A percentile compares a stretch with the other conserved stretches of the same genome.
Conservation (phyloP, 2,329 filamentous ascomycete genomes). For the Verticillium albo-atrum region DNA sequence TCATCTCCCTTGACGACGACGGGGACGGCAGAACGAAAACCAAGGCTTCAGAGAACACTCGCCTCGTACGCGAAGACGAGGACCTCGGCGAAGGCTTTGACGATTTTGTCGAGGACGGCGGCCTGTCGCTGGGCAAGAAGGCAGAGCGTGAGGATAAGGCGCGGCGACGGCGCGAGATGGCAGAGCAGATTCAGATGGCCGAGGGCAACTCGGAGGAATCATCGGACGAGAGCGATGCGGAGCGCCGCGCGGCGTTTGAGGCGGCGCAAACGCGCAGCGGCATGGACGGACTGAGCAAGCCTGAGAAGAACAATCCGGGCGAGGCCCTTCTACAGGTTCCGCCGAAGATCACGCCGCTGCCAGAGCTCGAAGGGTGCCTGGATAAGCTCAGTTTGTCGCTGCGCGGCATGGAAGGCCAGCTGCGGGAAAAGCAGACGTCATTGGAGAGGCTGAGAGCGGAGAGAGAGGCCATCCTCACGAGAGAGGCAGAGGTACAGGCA, state of each 20-base stretch:
- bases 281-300: slow-evolving; percentile 66
- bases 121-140: slow-evolving; percentile 70
- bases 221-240: slow-evolving; percentile 65
- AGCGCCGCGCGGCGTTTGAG: slow-evolving; percentile 79
- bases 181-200: slow-evolving; percentile 74
- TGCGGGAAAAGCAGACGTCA: slow-evolving; percentile 53
- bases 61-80: slow-evolving; percentile 81
- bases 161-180: slow-evolving; percentile 72
- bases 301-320: slow-evolving; percentile 29
- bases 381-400: slow-evolving; percentile 59
- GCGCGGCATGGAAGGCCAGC: slow-evolving; percentile 57
- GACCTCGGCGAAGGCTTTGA: slow-evolving; percentile 93
- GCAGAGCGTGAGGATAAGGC: slow-evolving; percentile 69
- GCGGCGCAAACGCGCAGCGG: slow-evolving; percentile 80
- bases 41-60: slow-evolving; percentile 48
- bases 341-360: slow-evolving; percentile 72
- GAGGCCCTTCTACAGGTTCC: slow-evolving; percentile 51
- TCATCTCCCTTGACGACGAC: slow-evolving; percentile 56
- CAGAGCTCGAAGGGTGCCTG: slow-evolving; percentile 65
- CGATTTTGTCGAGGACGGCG: slow-evolving; percentile 81
- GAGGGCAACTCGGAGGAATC: slow-evolving; percentile 62
- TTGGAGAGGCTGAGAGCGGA: slow-evolving; percentile 66
- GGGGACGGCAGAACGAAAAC: slow-evolving; percentile 21
- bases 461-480: slow-evolving; percentile 59
- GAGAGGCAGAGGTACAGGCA: slow-evolving; percentile 76